Conservation (phyloP, 2,329 filamentous ascomycete genomes). For the Hypoxylon sp. region DNA sequence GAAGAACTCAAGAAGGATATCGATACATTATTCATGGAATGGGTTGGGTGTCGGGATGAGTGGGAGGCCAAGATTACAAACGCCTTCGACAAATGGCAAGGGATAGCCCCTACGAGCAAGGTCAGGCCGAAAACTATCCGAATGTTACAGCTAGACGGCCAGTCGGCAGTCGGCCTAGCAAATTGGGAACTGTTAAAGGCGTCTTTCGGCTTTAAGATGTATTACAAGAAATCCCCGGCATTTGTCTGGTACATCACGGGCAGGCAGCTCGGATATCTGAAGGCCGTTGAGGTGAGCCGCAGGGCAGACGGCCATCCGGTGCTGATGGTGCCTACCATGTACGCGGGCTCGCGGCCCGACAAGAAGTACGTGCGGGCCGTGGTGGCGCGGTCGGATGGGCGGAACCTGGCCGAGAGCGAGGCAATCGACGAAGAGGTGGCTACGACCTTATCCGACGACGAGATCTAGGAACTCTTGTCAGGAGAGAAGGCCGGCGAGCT, state of each 20-base stretch:
- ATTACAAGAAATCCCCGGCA: slow-evolving; percentile 35
- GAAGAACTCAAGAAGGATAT: slow-evolving; percentile 48
- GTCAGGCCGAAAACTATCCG: slow-evolving; percentile 39
- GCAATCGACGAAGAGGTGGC: slow-evolving; percentile 24
- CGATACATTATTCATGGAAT: slow-evolving; percentile 40
- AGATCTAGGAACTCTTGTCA: slow-evolving; percentile 24
- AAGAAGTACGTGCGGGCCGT: slow-evolving; percentile 39
- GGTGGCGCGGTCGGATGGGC: slow-evolving; percentile 33
- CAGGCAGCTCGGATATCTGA: slow-evolving; percentile 57
- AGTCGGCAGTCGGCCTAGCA: slow-evolving; percentile 43
- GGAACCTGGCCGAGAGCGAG: slow-evolving; percentile 20
- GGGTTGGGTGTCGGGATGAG: slow-evolving; percentile 41
- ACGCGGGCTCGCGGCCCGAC: slow-evolving; percentile 40
- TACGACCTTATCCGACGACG: slow-evolving; percentile 29
- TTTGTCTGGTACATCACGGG: slow-evolving; percentile 60
- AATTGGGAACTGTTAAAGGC: slow-evolving; percentile 61
- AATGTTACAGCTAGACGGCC: slow-evolving; percentile 44
- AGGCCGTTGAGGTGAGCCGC: slow-evolving; percentile 46
- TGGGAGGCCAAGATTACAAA: slow-evolving; percentile 43
- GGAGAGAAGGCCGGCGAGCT: not conserved
- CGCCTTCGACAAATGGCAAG: slow-evolving; percentile 53
- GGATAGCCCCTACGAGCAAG: slow-evolving; percentile 50
- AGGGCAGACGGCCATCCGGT: slow-evolving; percentile 36
- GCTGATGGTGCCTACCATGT: slow-evolving; percentile 47
- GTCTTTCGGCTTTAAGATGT: slow-evolving; percentile 55